Evolutionary conservation across 2,329 filamentous ascomycete genomes (phyloP).

Genomic region (Trichophyton mentagrophytes): DNA sequence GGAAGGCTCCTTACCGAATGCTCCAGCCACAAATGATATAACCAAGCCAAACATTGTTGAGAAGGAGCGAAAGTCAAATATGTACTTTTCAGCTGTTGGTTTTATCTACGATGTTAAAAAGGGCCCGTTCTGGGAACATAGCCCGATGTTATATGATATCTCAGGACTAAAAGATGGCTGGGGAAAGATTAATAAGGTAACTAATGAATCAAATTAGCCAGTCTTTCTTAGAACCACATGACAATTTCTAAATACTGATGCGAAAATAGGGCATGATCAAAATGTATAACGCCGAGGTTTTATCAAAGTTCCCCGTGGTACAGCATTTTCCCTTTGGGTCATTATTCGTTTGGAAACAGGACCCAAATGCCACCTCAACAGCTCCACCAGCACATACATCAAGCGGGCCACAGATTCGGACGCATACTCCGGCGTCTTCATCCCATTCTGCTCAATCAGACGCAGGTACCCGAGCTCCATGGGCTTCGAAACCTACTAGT

Average conservation of each 20-base stretch:
- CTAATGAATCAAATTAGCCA: neutral
- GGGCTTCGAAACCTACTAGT: conserved; percentile 15
- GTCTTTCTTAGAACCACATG: neutral
- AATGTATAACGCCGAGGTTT: conserved; percentile 95
- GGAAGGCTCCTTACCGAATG: conserved; percentile 61
- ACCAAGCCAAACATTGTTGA: conserved; percentile 52
- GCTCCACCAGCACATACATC: conserved; percentile 43
- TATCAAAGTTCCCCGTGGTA: conserved; percentile 96
- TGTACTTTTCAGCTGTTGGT: conserved; percentile 92
- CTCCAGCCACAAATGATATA: conserved; percentile 61
- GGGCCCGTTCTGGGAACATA: conserved; percentile 95
- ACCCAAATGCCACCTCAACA: conserved; percentile 46
- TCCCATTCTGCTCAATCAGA: conserved; percentile 9
- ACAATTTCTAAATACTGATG: neutral
- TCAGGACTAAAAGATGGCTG: conserved; percentile 85
- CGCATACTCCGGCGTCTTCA: neutral
- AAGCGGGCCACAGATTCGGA: conserved; percentile 5
- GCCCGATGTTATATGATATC: conserved; percentile 85
- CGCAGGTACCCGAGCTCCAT: conserved; percentile 25
- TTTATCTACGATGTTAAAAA: conserved; percentile 97
- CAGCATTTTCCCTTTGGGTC: conserved; percentile 84
- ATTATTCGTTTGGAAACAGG: conserved; percentile 62
- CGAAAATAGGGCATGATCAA: conserved; percentile 79
- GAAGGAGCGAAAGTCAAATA: conserved; percentile 52
- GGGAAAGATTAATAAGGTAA: conserved; percentile 90